Evolutionary conservation across 768 basidiomycete species (phyloP).

Genomic region (Rhizopogon roseolus): DNA sequence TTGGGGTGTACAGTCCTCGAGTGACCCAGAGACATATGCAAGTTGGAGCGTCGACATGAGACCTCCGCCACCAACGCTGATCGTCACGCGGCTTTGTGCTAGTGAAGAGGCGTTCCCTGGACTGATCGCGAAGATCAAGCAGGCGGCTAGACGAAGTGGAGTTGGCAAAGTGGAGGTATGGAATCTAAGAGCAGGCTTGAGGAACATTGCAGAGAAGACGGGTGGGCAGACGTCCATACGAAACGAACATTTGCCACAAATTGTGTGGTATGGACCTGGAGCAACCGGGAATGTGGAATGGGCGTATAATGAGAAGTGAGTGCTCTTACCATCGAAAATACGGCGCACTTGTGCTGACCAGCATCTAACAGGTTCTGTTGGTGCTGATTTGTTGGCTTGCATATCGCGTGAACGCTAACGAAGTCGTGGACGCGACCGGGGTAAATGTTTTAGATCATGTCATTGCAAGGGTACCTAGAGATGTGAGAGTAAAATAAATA

Average conservation of each 20-base stretch:
- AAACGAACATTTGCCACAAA: conserved; percentile 35
- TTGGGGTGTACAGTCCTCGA: conserved; percentile 16
- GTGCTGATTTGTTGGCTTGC: neutral
- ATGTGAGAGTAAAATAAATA: too few species aligned
- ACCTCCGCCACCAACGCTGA: conserved; percentile 28
- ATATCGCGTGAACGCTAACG: too few species aligned
- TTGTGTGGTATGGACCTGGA: conserved; percentile 50
- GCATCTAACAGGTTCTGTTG: neutral
- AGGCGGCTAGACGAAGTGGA: conserved; percentile 29
- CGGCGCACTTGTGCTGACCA: too few species aligned
- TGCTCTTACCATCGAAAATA: neutral
- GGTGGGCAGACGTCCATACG: conserved; percentile 30
- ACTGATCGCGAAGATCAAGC: conserved; percentile 31
- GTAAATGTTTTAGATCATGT: too few species aligned
- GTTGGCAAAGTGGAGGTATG: conserved; percentile 43
- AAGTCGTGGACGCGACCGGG: too few species aligned
- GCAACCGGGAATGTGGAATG: conserved; percentile 31
- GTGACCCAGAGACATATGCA: conserved; percentile 25
- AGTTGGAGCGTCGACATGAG: conserved; percentile 41
- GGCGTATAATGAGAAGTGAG: conserved; percentile 47
- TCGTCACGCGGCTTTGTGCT: conserved; percentile 39
- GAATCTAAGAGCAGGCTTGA: conserved; percentile 35
- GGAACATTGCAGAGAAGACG: conserved; percentile 18
- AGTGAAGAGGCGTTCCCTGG: conserved; percentile 24
- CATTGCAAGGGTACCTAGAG: too few species aligned